Evolutionary conservation across 495 filamentous ascomycete species (phyloP).

Genomic region (Cercophora newfieldiana): DNA sequence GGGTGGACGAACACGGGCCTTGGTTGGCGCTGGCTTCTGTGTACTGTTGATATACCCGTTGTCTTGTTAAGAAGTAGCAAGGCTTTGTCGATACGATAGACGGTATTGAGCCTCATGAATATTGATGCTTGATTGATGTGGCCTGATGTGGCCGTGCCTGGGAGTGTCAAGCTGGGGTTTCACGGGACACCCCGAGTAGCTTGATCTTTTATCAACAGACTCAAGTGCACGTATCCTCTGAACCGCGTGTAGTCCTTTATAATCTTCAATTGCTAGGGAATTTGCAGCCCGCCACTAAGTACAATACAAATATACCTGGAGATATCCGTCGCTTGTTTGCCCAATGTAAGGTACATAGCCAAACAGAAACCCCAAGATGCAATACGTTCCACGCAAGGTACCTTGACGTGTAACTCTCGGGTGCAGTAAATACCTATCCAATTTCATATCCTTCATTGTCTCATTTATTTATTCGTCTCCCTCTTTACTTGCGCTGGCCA

Average conservation of each 20-base stretch:
- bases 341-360: too few relatives aligned
- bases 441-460: constrained; percentile 12
- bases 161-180: too few relatives aligned
- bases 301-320: neutral
- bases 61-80: neutral
- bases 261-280: neutral
- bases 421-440: neutral
- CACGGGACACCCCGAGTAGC: too few relatives aligned
- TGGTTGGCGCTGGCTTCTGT: neutral
- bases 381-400: neutral
- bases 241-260: too few relatives aligned
- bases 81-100: neutral
- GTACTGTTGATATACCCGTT: constrained; percentile 8
- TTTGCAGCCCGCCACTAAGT: neutral
- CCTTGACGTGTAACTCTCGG: neutral
- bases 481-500: constrained; percentile 66
- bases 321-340: neutral
- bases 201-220: too few relatives aligned
- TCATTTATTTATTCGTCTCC: neutral
- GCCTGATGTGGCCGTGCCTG: too few relatives aligned
- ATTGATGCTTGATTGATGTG: too few relatives aligned
- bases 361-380: neutral
- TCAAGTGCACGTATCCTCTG: too few relatives aligned
- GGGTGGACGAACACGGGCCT: neutral
- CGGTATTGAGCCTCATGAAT: neutral